phyloP scores from a whole-genome alignment of 2,329 filamentous ascomycete species.

The Pseudogymnoascus sp. region DNA sequence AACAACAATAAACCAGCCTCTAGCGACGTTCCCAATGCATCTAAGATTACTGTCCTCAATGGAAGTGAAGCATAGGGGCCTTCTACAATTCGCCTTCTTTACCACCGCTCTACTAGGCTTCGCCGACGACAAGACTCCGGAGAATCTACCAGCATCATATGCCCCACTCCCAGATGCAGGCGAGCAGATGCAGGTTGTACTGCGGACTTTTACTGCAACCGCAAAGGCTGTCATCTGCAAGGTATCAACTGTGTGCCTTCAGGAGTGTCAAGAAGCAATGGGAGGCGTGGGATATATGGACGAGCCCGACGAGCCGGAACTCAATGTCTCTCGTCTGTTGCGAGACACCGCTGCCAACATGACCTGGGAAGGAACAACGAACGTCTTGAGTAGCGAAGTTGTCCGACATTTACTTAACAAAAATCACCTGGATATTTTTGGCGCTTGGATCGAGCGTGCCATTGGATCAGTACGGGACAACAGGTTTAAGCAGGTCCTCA shows the following conservation, averaged over 20 bases:
- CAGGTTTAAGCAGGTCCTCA: conserved; percentile 10
- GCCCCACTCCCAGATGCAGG: conserved; percentile 29
- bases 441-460: conserved; percentile 4
- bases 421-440: conserved; percentile 14
- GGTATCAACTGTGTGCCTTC: conserved; percentile 26
- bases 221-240: conserved; percentile 32
- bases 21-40: conserved; percentile 36
- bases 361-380: conserved; percentile 15
- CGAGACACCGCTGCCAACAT: conserved; percentile 12
- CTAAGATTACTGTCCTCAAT: conserved; percentile 32
- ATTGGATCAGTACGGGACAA: conserved; percentile 13
- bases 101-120: conserved; percentile 30
- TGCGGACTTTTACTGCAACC: conserved; percentile 18
- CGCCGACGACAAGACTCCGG: conserved; percentile 29
- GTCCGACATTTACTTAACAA: conserved; percentile 14
- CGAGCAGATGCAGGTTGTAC: conserved; percentile 21
- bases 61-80: conserved; percentile 33
- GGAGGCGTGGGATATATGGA: conserved; percentile 35
- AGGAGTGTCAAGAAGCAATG: conserved; percentile 33
- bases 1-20: conserved; percentile 30
- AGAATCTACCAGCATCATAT: conserved; percentile 26
- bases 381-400: conserved; percentile 12
- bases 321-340: conserved; percentile 11
- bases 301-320: conserved; percentile 21
- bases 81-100: conserved; percentile 33